Evolutionary conservation across 2,329 filamentous ascomycete species (phyloP).

Genomic region (Pseudofabraea citricarpa): DNA sequence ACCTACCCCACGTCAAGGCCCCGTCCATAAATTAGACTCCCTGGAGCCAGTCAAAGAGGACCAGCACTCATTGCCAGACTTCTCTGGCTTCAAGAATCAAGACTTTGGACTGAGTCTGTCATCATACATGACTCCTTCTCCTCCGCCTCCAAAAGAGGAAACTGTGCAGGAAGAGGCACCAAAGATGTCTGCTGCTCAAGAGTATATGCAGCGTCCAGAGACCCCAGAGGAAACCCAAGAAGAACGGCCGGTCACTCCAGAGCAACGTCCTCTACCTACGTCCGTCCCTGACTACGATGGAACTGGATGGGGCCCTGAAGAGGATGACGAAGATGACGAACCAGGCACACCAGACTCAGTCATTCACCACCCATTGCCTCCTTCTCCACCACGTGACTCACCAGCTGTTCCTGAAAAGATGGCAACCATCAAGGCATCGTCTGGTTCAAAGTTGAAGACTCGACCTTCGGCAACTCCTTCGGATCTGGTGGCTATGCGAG

Average conservation of each 20-base stretch:
- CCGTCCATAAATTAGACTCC: slow-evolving; percentile 20
- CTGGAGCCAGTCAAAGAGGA: slow-evolving; percentile 16
- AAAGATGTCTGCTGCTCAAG: slow-evolving; percentile 20
- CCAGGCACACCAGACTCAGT: slow-evolving; percentile 83
- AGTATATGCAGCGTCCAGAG: slow-evolving; percentile 19
- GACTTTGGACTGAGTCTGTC: slow-evolving; percentile 50
- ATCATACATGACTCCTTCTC: slow-evolving; percentile 47
- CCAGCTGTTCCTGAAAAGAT: slow-evolving; percentile 72
- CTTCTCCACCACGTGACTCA: slow-evolving; percentile 32
- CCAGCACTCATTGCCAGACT: slow-evolving; percentile 37
- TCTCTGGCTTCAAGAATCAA: slow-evolving; percentile 41
- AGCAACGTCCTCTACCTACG: slow-evolving; percentile 27
- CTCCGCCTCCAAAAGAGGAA: slow-evolving; percentile 23
- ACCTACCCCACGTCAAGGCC: slow-evolving; percentile 45
- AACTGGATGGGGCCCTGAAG: slow-evolving; percentile 52
- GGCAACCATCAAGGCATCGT: slow-evolving; percentile 79
- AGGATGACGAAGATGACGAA: slow-evolving; percentile 53
- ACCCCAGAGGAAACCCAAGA: slow-evolving; percentile 20
- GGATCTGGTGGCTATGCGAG: slow-evolving; percentile 79
- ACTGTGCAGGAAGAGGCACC: slow-evolving; percentile 11
- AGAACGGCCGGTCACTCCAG: too few species aligned
- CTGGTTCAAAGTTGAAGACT: slow-evolving; percentile 82
- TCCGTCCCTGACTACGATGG: slow-evolving; percentile 62
- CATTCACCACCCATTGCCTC: slow-evolving; percentile 65
- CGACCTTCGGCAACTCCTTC: slow-evolving; percentile 82